A percentile compares a stretch with the other conserved stretches of the same genome.
Evolutionary conservation across 768 basidiomycete species (phyloP).

Genomic region (Lyophyllum shimeji): DNA sequence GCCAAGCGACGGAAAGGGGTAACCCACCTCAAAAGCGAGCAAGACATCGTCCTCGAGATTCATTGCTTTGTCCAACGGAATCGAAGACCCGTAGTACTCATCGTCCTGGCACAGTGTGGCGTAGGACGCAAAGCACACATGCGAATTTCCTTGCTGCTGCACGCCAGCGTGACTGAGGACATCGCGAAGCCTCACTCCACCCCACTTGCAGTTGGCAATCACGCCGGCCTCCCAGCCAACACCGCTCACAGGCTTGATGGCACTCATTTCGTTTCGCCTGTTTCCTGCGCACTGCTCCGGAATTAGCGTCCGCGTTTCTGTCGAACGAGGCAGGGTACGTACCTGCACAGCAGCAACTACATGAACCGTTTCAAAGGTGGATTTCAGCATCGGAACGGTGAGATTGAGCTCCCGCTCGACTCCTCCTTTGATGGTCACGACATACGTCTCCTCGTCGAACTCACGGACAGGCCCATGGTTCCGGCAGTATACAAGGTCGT

Average conservation of each 20-base stretch:
- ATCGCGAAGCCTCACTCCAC: slow-evolving; percentile 57
- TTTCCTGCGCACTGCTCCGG: slow-evolving; percentile 60
- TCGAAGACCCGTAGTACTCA: slow-evolving; percentile 61
- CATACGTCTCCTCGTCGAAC: slow-evolving; percentile 46
- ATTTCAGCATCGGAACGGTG: slow-evolving; percentile 39
- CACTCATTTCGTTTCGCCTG: slow-evolving; percentile 62
- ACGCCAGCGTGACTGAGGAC: slow-evolving; percentile 49
- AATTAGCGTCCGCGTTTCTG: background rate
- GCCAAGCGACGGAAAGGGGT: background rate
- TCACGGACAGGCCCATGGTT: slow-evolving; percentile 66
- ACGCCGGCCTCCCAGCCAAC: slow-evolving; percentile 68
- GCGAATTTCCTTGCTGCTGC: slow-evolving; percentile 28
- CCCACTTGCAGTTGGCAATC: slow-evolving; percentile 70
- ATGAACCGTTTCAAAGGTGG: slow-evolving; percentile 35
- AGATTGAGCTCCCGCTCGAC: slow-evolving; percentile 30
- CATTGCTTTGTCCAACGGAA: slow-evolving; percentile 52
- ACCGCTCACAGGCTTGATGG: slow-evolving; percentile 55
- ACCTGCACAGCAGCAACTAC: slow-evolving; percentile 61
- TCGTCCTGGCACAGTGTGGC: slow-evolving; percentile 64
- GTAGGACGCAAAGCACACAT: slow-evolving; percentile 62
- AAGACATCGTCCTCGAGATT: slow-evolving; percentile 48
- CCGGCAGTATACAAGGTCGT: slow-evolving; percentile 65
- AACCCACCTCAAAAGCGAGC: slow-evolving; percentile 59
- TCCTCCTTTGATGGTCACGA: slow-evolving; percentile 36
- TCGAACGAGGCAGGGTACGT: slow-evolving; percentile 13